Base-by-base conservation (phyloP, 805 yeast species). In the Brettanomyces sp. region DNA sequence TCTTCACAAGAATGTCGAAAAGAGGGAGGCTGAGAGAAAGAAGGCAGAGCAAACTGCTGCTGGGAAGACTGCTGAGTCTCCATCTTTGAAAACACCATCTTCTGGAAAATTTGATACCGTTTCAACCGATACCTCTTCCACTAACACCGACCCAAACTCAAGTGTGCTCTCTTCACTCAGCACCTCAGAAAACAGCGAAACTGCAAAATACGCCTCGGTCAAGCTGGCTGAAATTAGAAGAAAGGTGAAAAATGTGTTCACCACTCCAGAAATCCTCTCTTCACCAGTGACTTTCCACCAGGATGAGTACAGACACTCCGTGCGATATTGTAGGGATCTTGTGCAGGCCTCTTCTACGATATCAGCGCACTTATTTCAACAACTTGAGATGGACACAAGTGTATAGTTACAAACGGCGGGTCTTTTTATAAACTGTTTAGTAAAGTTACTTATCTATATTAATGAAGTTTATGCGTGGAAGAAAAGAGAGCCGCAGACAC, bases 131-230 rank as follows among this genome's bases (percentile, higher is more conserved):
- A 18, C 44, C 37, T 30, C 8, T 14, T 23, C 4, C 33, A 42
- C 43, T 37, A 12, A 24, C 28, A n/a, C 21, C 12, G 32, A 28
- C 11, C 32, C 9, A 28, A 28, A 28, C 32, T 28, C 32, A 28
- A 22, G 38, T 32, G 12, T 36, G 39, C 11, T 40, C 37, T 30
- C 8, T 23, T 23, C 4, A 28, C 35, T 38, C 41, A 12, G 28
- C 28, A n/a, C 12, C 11, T 37, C 25, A 30, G 44, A 45, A 21
- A 40, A 45, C 3, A 37, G 51, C 8, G 49, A 53, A 12, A 53
- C 56, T 7, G 51, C 41, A 30, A 52, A 47, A 42, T 45, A 48
- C 13, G 48, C 45, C 8, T 45, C 43, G 32, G 46, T 53, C n/a
- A 28, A 50, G 5, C 28, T 52, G 32, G 45, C 42, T 21, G 44